Conservation (phyloP, 495 filamentous ascomycete species). For the Penicillium egyptiacum region DNA sequence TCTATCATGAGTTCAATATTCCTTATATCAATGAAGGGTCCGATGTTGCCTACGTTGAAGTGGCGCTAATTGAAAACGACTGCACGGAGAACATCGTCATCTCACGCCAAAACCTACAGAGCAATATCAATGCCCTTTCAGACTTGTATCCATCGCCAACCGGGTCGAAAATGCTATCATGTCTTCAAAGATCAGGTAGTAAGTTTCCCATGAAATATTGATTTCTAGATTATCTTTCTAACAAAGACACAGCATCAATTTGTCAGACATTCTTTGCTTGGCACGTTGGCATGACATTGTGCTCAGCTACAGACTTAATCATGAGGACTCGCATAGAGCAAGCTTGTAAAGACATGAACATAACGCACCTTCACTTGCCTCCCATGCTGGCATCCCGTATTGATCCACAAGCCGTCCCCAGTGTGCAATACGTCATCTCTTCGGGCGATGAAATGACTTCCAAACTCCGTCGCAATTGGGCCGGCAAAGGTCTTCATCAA, state of each 20-base stretch:
- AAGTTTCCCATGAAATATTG: conserved; percentile 10
- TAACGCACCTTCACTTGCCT: conserved; percentile 78
- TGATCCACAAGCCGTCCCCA: conserved; percentile 59
- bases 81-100: conserved; percentile 69
- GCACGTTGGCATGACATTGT: conserved; percentile 70
- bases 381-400: conserved; percentile 72
- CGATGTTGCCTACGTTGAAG: conserved; percentile 56
- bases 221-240: not conserved
- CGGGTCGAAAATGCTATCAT: conserved; percentile 61
- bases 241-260: conserved; percentile 55
- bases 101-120: conserved; percentile 64
- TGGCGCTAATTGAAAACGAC: conserved; percentile 61
- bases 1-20: conserved; percentile 32
- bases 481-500: conserved; percentile 62
- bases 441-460: conserved; percentile 71
- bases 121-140: conserved; percentile 61
- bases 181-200: conserved; percentile 70
- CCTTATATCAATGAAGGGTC: conserved; percentile 21
- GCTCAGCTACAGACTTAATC: conserved; percentile 62
- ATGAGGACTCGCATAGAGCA: conserved; percentile 63
- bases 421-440: conserved; percentile 65
- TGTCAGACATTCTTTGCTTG: conserved; percentile 81
- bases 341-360: conserved; percentile 52
- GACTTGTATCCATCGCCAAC: conserved; percentile 55
- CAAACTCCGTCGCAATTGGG: conserved; percentile 65